Base-by-base conservation (phyloP, 116 monocot species). In the Cymodocea nodosa region DNA sequence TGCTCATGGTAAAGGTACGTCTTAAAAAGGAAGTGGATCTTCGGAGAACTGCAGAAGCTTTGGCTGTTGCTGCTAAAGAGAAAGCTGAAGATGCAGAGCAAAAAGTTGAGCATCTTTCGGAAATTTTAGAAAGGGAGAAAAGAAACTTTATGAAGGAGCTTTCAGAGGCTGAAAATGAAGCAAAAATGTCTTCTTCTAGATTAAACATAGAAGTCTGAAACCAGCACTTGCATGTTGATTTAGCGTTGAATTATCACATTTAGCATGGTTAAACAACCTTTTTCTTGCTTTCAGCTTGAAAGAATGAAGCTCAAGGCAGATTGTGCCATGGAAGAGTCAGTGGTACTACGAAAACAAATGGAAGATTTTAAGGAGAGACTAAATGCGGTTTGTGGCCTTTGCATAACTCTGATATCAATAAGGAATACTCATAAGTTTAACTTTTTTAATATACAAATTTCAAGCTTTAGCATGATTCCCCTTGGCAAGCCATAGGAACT, bases 41-140 rank as follows among this genome's bases (percentile, higher is more conserved):
- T 64, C 74, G 83, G 51, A 81, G 70, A 40, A 70, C 63, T 50
- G 78, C 79, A 64, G 90, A 95, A 65, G 59, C 68, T 50, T 61
- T 65, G 58, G 69, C 73, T 60, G 51, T 50, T 35, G 74, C 79
- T 61, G 72, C 83, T 35, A 77, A 83, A 69, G 85, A 90, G 35
- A 85, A 72, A 73, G 62, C 77, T 64, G 63, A 51, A 78, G 74
- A 68, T 59, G 56, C 87, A 37, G 85, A 90, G 77, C 69, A 66
- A 62, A 81, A 80, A 69, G 70, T 90, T 56, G 70, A 59, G 50
- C 60, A 53, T 19, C 65, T 87, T 67, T 76, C 79, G 65, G 85
- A 85, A 75, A 87, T 71, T 34, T 40, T 65, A 66, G 77, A 81
- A 68, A 95, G 81, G 79, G 87, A 95, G 71, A 87, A 80, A 70